Evolutionary conservation across 306 rosid genomes (phyloP).

Genomic region (Parietaria judaica): DNA sequence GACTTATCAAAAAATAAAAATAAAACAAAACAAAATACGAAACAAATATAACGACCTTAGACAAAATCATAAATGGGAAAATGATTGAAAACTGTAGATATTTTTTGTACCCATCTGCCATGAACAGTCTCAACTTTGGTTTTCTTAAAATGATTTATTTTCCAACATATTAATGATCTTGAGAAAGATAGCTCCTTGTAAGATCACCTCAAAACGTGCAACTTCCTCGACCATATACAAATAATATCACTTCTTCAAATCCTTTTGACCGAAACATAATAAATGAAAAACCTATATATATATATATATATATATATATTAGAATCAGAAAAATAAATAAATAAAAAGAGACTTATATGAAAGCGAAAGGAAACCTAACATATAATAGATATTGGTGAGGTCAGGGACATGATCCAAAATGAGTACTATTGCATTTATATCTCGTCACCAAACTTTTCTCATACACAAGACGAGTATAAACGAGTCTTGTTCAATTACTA

Average conservation of each 20-base stretch:
- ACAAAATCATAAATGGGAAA: conserved; percentile 7
- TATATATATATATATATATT: not conserved
- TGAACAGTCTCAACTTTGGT: not conserved
- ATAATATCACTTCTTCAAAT: not conserved
- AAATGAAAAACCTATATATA: conserved; percentile 9
- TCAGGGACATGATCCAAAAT: conserved; percentile 4
- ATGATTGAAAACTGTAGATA: not conserved
- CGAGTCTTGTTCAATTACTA: not conserved
- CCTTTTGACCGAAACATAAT: conserved; percentile 3
- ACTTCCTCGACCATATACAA: conserved; percentile 24
- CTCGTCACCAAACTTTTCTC: not conserved
- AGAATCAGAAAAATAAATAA: too few relatives aligned
- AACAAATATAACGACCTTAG: not conserved
- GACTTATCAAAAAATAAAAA: not conserved
- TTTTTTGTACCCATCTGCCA: not conserved
- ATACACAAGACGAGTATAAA: not conserved
- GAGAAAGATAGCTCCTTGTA: not conserved
- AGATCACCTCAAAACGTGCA: conserved; percentile 24
- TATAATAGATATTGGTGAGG: not conserved
- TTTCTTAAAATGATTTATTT: not conserved
- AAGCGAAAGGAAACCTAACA: conserved; percentile 46
- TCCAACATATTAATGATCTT: not conserved
- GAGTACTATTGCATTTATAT: not conserved
- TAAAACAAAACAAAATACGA: not conserved
- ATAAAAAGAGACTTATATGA: conserved; percentile 14